Evolutionary conservation across 768 basidiomycete species (phyloP), one percentile per base, ranked within the genome.

Genomic region (Naganishia kalamii): DNA sequence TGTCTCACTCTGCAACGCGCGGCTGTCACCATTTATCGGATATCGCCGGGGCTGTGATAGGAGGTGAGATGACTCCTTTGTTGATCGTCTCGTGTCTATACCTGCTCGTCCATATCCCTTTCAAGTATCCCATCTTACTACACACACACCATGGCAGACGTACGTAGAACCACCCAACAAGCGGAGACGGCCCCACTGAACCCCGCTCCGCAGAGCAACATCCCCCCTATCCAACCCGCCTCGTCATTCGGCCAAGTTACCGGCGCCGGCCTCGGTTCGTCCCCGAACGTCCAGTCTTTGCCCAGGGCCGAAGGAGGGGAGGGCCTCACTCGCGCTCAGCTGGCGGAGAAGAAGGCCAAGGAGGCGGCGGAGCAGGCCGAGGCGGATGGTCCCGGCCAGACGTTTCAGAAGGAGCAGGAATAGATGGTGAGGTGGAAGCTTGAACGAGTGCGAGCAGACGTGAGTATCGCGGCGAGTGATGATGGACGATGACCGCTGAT

Each of bases 311-410:
- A 50, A 17, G 67, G 65, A 27, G 68, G 69, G 13, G 68, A 69
- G 32, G 70, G 70, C 3, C 13, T 71, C 37, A 71, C 70, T 19
- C 61, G 70, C 12, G 70, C 67, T 12, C 62, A 71, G 60, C 63
- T 71, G 44, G 66, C 41, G 6, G 69, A 65, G 60, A 70, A 65
- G 63, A 68, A 67, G 61, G 66, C 63, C 3, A 49, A 41, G 21
- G 66, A 67, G 35, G 66, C 62, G 8, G 61, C 47, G 19, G 48
- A 50, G 32, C 29, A 48, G 44, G 59, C 44, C 12, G 49, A 62
- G 60, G 57, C 46, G 21, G 52, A 62, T 27, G 54, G 54, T 12
- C 35, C 54, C 21, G 54, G 54, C 23, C 54, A 57, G 23, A 57
- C 54, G 5, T 40, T 57, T 57, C 33, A 57, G 37, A 25, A 41